These are phyloP conservation scores for Arachis hypogaea DNA, from an alignment of 306 rosid genomes.

Conservation along the genomic window DNA sequence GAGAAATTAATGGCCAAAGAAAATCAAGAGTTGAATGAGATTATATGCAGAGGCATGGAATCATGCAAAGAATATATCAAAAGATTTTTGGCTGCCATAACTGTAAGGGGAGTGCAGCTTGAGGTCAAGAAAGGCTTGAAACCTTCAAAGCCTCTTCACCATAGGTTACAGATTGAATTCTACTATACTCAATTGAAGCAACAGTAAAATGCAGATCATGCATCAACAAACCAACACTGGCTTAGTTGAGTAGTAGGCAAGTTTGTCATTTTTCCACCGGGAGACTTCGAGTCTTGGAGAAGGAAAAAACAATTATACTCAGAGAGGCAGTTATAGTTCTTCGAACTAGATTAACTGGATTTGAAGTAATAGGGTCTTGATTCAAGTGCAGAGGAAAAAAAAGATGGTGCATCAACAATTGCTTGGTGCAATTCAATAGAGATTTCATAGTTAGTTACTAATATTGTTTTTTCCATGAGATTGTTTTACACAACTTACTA, in stretches of 20 bases:
- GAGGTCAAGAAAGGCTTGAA: constrained; percentile 74
- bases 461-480: background rate
- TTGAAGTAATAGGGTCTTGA: too few species aligned
- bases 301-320: too few species aligned
- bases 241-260: too few species aligned
- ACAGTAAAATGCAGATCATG: background rate
- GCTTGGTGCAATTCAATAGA: constrained; percentile 2
- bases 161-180: constrained; percentile 70
- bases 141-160: constrained; percentile 67
- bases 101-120: constrained; percentile 65
- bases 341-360: too few species aligned
- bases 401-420: background rate
- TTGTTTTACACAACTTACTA: constrained; percentile 6
- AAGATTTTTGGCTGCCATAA: constrained; percentile 83
- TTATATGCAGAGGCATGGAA: constrained; percentile 63
- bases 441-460: background rate
- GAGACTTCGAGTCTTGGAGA: too few species aligned
- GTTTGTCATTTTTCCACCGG: too few species aligned
- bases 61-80: constrained; percentile 80
- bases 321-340: too few species aligned
- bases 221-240: background rate
- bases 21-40: constrained; percentile 25
- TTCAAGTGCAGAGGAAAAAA: too few species aligned
- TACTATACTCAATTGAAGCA: constrained; percentile 51
- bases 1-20: constrained; percentile 44